These are phyloP conservation scores for Letharia columbiana DNA, from an alignment of 495 filamentous ascomycete genomes.

Conservation along the genomic window DNA sequence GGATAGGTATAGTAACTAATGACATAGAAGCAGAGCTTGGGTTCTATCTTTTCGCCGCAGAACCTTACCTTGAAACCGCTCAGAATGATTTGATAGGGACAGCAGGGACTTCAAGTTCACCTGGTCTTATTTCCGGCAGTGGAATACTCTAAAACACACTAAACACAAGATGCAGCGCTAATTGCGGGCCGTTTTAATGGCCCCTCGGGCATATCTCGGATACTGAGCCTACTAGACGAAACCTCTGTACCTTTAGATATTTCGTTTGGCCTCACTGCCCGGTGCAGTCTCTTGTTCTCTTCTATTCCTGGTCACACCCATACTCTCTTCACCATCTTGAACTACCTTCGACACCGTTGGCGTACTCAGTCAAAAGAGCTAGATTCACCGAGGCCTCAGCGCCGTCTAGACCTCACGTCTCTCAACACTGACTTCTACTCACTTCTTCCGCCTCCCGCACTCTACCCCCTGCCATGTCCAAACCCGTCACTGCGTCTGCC, in stretches of 20 bases:
- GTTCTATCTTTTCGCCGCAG: too few relatives aligned
- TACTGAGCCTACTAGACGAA: background rate
- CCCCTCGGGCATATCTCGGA: too few relatives aligned
- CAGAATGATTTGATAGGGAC: too few relatives aligned
- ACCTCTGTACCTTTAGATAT: background rate
- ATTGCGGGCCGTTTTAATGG: background rate
- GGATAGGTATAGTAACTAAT: too few relatives aligned
- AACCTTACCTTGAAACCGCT: too few relatives aligned
- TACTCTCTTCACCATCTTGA: background rate
- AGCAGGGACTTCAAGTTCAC: too few relatives aligned
- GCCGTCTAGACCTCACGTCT: background rate
- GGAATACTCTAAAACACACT: too few relatives aligned
- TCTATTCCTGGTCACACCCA: background rate
- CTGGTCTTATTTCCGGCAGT: too few relatives aligned
- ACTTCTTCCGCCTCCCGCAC: background rate
- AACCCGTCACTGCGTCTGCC: conserved; percentile 15
- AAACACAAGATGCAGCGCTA: background rate
- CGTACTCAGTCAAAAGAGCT: background rate
- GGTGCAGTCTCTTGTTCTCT: background rate
- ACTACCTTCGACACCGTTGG: background rate
- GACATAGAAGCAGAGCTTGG: too few relatives aligned
- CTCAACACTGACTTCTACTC: background rate
- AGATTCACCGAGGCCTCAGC: background rate
- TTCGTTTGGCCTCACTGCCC: background rate
- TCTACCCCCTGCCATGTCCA: conserved; percentile 19